These are phyloP conservation scores for Nicotiana benthamiana DNA, from an alignment of 257 asterid genomes.

Conservation along the genomic window DNA sequence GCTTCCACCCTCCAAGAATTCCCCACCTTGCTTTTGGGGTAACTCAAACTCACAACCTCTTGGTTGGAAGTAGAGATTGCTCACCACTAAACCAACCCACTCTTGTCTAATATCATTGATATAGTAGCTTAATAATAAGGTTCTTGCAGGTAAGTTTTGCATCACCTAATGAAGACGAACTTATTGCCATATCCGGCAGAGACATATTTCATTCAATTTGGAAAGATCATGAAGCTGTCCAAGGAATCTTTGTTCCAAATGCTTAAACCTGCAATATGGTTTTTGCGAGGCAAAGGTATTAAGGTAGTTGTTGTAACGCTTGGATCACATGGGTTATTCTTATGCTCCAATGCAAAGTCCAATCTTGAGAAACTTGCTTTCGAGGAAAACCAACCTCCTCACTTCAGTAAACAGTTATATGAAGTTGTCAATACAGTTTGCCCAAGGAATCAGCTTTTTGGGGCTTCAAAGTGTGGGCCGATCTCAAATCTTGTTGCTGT, in stretches of 20 bases:
- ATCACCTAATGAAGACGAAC: slow-evolving; percentile 93
- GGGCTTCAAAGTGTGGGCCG: slow-evolving; percentile 17
- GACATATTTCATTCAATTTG: slow-evolving; percentile 37
- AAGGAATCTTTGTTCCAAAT: slow-evolving; percentile 42
- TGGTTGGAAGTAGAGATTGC: too few relatives aligned
- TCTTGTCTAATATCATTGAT: not conserved
- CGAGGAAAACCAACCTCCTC: slow-evolving; percentile 12
- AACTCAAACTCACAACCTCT: too few relatives aligned
- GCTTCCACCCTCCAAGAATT: too few relatives aligned
- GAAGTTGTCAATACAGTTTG: slow-evolving; percentile 20
- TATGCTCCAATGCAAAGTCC: slow-evolving; percentile 45
- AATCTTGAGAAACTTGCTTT: slow-evolving; percentile 14
- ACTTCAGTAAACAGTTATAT: slow-evolving; percentile 36
- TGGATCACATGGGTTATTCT: slow-evolving; percentile 63
- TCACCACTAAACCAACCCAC: too few relatives aligned
- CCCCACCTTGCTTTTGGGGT: too few relatives aligned
- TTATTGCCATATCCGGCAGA: slow-evolving; percentile 52
- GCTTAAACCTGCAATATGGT: slow-evolving; percentile 63
- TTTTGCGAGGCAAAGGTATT: slow-evolving; percentile 64
- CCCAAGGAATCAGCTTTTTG: slow-evolving; percentile 10
- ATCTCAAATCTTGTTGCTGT: slow-evolving; percentile 28
- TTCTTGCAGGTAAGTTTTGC: slow-evolving; percentile 58
- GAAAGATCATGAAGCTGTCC: slow-evolving; percentile 28
- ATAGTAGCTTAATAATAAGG: slow-evolving; percentile 3
- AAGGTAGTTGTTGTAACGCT: slow-evolving; percentile 63